Base-by-base conservation (phyloP, 805 yeast species). In the Zygotorulaspora danielsina region DNA sequence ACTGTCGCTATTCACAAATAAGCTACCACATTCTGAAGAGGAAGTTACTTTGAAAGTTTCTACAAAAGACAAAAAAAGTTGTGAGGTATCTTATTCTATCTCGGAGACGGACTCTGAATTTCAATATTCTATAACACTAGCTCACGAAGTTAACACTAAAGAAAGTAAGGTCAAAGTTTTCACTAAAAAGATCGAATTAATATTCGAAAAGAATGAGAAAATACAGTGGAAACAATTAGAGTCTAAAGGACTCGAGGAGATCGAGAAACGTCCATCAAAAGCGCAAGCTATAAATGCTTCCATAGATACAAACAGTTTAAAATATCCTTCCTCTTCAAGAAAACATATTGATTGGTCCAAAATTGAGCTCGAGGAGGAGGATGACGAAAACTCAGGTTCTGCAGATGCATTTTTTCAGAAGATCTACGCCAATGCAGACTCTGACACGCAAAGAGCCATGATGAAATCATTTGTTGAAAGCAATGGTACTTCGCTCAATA, bases 401-500 rank as follows among this genome's bases (percentile, higher is more conserved):
- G 76, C 78, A 2, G 77, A 78, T 44, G 79, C 71, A 1, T 89
- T 93, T 53, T 93, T 93, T 66, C 75, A 78, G 50, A 71, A 78
- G 47, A 56, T 93, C 8, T 93, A 83, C 64, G 72, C 73, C 19
- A 79, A 74, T 48, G 90, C 95, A 0, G 95, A 88, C 57, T 93
- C 84, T 6, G 96, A 93, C 53, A 81, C 95, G 1, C 70, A 70
- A 50, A 71, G 94, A 36, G 99, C 99, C 2, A 93, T 93, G 97
- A 83, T 86, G 95, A 93, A 93, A 66, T 85, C 96, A 38, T 93
- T 76, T 54, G 71, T 78, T n/a, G 96, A 93, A 63, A 84, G 95
- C 51, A 83, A 84, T 52, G 99, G 99, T 15, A 93, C 98, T 0
- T 78, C 95, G 2, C 68, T 93, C 42, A 85, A 95, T 32, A 93